These are phyloP conservation scores for Melampsora americana DNA, from an alignment of 1,284 basidiomycete genomes.

Conservation along the genomic window DNA sequence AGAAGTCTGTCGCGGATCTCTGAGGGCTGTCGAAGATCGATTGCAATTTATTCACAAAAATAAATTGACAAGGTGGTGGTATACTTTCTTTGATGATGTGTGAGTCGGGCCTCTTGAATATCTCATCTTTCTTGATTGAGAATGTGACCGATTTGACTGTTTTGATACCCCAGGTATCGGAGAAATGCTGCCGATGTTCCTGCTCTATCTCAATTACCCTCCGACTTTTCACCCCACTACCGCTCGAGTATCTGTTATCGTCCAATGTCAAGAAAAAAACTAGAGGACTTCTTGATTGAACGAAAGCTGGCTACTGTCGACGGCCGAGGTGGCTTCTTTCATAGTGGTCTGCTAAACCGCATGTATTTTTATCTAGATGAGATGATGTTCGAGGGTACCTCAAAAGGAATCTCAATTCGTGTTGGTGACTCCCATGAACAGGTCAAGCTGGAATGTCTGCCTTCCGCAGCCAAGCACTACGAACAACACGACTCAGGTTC, in stretches of 20 bases:
- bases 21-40: slow-evolving; percentile 25
- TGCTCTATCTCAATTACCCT: slow-evolving; percentile 58
- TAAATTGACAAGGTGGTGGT: slow-evolving; percentile 65
- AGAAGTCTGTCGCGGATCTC: slow-evolving; percentile 42
- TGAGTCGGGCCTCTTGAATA: slow-evolving; percentile 40
- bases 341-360: slow-evolving; percentile 70
- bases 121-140: neutral
- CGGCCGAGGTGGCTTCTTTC: slow-evolving; percentile 61
- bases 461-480: slow-evolving; percentile 63
- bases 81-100: slow-evolving; percentile 68
- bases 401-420: slow-evolving; percentile 52
- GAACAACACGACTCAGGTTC: slow-evolving; percentile 16
- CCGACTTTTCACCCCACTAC: slow-evolving; percentile 71
- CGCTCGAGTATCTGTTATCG: slow-evolving; percentile 71
- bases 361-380: slow-evolving; percentile 72
- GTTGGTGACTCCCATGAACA: slow-evolving; percentile 66
- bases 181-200: slow-evolving; percentile 64
- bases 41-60: slow-evolving; percentile 46
- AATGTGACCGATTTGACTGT: neutral
- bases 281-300: slow-evolving; percentile 67
- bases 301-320: slow-evolving; percentile 62
- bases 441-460: slow-evolving; percentile 60
- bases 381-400: slow-evolving; percentile 61
- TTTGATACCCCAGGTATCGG: slow-evolving; percentile 57
- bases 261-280: slow-evolving; percentile 65